These are phyloP conservation scores for Candida palmyrensis DNA, from an alignment of 805 yeast species.

Conservation along the genomic window DNA sequence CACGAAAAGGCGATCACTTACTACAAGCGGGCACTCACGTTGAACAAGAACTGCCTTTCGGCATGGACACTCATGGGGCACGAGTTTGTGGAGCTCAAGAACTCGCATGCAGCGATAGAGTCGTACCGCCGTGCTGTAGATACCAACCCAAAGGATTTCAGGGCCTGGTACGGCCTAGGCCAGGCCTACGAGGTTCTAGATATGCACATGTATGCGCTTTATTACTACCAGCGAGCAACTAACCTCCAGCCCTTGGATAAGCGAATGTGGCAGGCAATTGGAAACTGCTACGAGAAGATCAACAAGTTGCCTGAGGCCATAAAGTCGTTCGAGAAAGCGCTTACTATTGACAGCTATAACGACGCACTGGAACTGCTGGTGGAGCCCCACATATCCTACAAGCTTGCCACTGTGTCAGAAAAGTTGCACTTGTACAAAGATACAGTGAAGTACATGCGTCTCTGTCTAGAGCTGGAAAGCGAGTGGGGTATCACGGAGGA, in stretches of 20 bases:
- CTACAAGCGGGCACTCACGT: constrained; percentile 80
- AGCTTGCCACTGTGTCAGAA: constrained; percentile 66
- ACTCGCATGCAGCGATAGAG: constrained; percentile 96
- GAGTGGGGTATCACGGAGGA: constrained; percentile 68
- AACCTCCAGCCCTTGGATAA: constrained; percentile 83
- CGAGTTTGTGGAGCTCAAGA: constrained; percentile 93
- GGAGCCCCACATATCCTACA: constrained; percentile 51
- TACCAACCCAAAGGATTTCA: constrained; percentile 78
- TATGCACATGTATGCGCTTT: constrained; percentile 88
- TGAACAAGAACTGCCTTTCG: constrained; percentile 73
- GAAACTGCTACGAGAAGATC: constrained; percentile 79
- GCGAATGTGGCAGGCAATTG: constrained; percentile 96
- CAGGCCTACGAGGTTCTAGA: constrained; percentile 97
- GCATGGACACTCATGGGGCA: constrained; percentile 99
- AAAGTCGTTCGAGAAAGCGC: constrained; percentile 76
- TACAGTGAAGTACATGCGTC: constrained; percentile 59
- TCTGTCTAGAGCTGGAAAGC: constrained; percentile 60
- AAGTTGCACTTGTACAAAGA: constrained; percentile 45
- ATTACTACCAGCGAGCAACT: constrained; percentile 89
- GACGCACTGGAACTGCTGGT: constrained; percentile 13
- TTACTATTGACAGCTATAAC: constrained; percentile 42
- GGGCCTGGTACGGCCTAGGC: constrained; percentile 98
- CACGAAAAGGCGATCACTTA: constrained; percentile 94
- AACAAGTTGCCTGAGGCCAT: constrained; percentile 68
- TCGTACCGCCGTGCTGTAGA: constrained; percentile 91